Conservation (phyloP, 2,329 filamentous ascomycete species). For the Aureobasidium sp. region DNA sequence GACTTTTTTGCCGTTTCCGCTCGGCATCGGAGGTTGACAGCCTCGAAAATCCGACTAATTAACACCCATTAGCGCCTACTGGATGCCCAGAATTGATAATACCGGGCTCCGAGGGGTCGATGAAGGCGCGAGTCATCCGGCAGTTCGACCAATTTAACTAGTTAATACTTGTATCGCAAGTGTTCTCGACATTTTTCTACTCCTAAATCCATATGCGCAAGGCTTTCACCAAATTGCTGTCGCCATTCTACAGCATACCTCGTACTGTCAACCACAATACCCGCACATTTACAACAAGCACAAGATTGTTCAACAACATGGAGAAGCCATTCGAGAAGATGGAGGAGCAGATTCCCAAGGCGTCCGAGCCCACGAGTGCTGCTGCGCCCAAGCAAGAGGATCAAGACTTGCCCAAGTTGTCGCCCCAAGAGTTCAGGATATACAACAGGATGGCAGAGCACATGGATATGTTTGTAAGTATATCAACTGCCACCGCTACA, state of each 20-base stretch:
- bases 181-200: neutral
- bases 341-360: constrained; percentile 20
- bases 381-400: constrained; percentile 22
- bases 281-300: neutral
- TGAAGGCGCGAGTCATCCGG: neutral
- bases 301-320: constrained; percentile 15
- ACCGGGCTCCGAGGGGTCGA: neutral
- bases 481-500: neutral
- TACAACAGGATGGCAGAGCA: constrained; percentile 68
- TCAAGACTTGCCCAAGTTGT: constrained; percentile 52
- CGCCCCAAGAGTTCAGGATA: constrained; percentile 55
- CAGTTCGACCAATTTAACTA: neutral
- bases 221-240: constrained; percentile 5
- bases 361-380: constrained; percentile 17
- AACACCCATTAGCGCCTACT: neutral
- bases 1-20: neutral
- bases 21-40: neutral
- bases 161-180: neutral
- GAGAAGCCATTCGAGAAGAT: constrained; percentile 22
- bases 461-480: constrained; percentile 63
- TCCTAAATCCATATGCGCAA: neutral
- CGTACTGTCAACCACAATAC: neutral
- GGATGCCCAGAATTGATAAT: neutral
- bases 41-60: neutral
- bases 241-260: neutral